A percentile compares a stretch with the other conserved stretches of the same genome.
These are phyloP conservation scores for Amborella trichopoda DNA, from an alignment of 164 flowering plant species.

Conservation along the genomic window DNA sequence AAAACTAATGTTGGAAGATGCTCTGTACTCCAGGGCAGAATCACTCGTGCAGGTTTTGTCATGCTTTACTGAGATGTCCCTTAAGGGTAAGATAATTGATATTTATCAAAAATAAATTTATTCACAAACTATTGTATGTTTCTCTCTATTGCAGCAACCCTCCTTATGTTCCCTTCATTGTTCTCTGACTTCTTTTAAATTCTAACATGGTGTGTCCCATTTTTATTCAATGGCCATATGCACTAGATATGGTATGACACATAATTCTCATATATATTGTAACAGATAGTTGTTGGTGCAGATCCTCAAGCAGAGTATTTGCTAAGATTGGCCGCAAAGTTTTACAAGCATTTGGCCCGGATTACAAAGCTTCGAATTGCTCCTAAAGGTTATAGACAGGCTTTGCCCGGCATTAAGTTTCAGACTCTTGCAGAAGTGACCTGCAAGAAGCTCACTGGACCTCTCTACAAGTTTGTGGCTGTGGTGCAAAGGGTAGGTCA, in stretches of 20 bases:
- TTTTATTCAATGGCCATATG: too few species aligned
- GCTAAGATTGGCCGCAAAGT: slow-evolving; percentile 39
- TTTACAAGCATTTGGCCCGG: slow-evolving; percentile 71
- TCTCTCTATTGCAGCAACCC: too few species aligned
- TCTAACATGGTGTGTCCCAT: too few species aligned
- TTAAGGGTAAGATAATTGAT: slow-evolving; percentile 52
- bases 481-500: slow-evolving; percentile 45
- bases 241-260: too few species aligned
- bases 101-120: too few species aligned
- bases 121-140: too few species aligned
- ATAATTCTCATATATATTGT: too few species aligned
- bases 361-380: slow-evolving; percentile 69
- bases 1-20: slow-evolving; percentile 38
- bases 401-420: slow-evolving; percentile 44
- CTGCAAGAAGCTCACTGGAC: slow-evolving; percentile 67
- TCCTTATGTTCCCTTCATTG: too few species aligned
- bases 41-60: slow-evolving; percentile 52
- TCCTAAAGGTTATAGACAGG: slow-evolving; percentile 60
- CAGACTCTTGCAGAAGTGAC: slow-evolving; percentile 73
- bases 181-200: too few species aligned
- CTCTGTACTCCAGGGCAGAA: slow-evolving; percentile 48
- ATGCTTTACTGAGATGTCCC: slow-evolving; percentile 49
- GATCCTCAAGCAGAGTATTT: slow-evolving; percentile 72
- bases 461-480: slow-evolving; percentile 55
- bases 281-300: slow-evolving; percentile 24